phyloP scores from a whole-genome alignment of 129 eudicot genomes.

The Chrysanthemum lavandulifolium region DNA sequence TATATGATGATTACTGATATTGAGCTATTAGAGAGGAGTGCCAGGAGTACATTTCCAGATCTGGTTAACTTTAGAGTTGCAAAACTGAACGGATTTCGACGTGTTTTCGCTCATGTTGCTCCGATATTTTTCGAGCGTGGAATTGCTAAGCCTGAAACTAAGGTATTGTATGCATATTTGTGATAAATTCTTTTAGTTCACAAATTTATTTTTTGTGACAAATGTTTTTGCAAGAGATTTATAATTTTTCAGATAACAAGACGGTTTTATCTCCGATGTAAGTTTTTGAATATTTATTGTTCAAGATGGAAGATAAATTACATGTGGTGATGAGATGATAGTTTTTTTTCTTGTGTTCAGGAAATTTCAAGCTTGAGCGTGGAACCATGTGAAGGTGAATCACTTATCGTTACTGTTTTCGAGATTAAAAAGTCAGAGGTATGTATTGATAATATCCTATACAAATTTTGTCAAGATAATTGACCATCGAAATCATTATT shows the following conservation, averaged over 20 bases:
- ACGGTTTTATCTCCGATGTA: background rate
- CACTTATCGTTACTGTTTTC: conserved; percentile 77
- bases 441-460: conserved; percentile 18
- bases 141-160: conserved; percentile 85
- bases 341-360: conserved; percentile 34
- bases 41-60: conserved; percentile 91
- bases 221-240: no score
- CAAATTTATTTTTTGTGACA: no score
- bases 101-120: conserved; percentile 90
- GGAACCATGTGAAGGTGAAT: conserved; percentile 92
- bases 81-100: conserved; percentile 73
- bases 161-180: conserved; percentile 42
- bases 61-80: conserved; percentile 80
- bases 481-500: conserved; percentile 4
- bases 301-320: background rate
- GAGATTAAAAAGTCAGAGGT: conserved; percentile 82
- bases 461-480: background rate
- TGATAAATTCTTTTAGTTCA: background rate
- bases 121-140: conserved; percentile 95
- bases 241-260: no score
- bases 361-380: conserved; percentile 98
- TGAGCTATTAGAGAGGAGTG: conserved; percentile 70
- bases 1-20: background rate
- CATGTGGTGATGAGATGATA: conserved; percentile 11
- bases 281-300: background rate